Evolutionary conservation across 2,329 filamentous ascomycete species (phyloP).

Genomic region (Rutstroemia sydowiana): DNA sequence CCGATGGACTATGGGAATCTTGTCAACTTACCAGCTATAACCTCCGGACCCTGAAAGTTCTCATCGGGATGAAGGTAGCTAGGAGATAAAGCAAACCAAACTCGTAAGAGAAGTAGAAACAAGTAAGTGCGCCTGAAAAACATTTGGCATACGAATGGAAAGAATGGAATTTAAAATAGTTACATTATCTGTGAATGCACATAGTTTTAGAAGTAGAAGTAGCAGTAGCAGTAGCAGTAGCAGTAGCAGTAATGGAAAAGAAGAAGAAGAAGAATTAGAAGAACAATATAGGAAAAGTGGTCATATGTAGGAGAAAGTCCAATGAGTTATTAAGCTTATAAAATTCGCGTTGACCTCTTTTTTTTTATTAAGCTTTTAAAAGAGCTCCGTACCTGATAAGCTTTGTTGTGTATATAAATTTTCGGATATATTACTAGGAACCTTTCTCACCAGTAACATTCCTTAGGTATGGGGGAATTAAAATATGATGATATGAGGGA

Average conservation of each 20-base stretch:
- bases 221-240: too few relatives aligned
- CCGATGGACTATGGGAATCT: neutral
- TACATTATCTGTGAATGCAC: too few relatives aligned
- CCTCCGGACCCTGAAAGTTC: conserved; percentile 96
- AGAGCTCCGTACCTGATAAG: too few relatives aligned
- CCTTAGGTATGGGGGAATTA: too few relatives aligned
- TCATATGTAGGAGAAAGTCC: neutral
- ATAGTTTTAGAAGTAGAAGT: too few relatives aligned
- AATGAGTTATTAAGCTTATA: neutral
- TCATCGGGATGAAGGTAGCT: conserved; percentile 98
- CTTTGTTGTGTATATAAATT: neutral
- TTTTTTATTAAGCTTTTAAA: too few relatives aligned
- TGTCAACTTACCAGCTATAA: conserved; percentile 76
- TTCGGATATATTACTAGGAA: too few relatives aligned
- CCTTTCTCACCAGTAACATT: too few relatives aligned
- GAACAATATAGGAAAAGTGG: neutral
- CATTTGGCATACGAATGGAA: conserved; percentile 16
- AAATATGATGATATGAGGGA: too few relatives aligned
- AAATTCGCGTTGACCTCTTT: too few relatives aligned
- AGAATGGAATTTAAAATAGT: conserved; percentile 5
- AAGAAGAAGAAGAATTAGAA: neutral
- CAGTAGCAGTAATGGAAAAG: neutral
- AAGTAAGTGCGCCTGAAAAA: conserved; percentile 65
- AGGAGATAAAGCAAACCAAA: conserved; percentile 89
- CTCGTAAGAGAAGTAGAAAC: conserved; percentile 72